These are phyloP conservation scores for Leishmania mexicana DNA, from an alignment of 208 protist species.

Conservation along the genomic window DNA sequence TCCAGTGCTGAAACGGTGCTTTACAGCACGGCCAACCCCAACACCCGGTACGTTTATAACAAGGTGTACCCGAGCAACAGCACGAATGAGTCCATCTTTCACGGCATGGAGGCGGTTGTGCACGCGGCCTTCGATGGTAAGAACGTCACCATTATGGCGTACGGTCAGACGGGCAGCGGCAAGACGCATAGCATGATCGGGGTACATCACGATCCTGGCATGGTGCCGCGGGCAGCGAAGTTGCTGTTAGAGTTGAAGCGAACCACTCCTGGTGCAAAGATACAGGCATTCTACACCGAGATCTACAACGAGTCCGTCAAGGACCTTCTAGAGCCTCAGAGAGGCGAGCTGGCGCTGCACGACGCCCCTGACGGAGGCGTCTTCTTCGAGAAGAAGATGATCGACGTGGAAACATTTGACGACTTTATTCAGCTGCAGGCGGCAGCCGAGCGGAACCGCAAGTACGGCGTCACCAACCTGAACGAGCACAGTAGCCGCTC, in stretches of 20 bases:
- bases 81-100: constrained; percentile 81
- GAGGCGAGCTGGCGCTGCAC: constrained; percentile 42
- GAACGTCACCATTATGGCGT: constrained; percentile 85
- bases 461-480: constrained; percentile 87
- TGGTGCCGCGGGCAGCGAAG: constrained; percentile 54
- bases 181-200: constrained; percentile 93
- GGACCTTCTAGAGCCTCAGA: constrained; percentile 70
- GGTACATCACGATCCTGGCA: constrained; percentile 44
- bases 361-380: constrained; percentile 49
- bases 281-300: constrained; percentile 83
- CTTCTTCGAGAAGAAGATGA: constrained; percentile 52
- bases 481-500: constrained; percentile 85
- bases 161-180: constrained; percentile 93
- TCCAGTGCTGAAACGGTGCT: constrained; percentile 84
- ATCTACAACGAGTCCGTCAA: constrained; percentile 88
- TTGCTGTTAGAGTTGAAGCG: constrained; percentile 68
- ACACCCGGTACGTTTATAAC: constrained; percentile 84
- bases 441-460: constrained; percentile 73
- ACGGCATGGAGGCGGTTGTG: constrained; percentile 77
- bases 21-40: constrained; percentile 79
- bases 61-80: constrained; percentile 83
- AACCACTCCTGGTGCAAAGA: constrained; percentile 39
- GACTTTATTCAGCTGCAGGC: constrained; percentile 71
- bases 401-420: constrained; percentile 59
- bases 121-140: constrained; percentile 76